Evolutionary conservation across 306 rosid genomes (phyloP), one percentile per base, ranked within the genome.

Genomic region (Vigna trinervia): DNA sequence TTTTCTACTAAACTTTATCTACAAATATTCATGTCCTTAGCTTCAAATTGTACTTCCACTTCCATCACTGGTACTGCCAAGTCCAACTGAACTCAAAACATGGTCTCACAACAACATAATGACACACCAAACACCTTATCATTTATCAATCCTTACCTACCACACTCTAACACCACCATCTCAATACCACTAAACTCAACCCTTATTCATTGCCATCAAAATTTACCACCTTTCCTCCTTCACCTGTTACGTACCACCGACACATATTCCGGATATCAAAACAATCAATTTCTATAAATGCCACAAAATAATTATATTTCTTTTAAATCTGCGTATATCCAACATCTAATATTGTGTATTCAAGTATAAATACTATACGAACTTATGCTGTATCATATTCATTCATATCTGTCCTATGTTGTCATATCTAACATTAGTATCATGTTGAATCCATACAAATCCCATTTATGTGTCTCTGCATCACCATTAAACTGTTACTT

Each of bases 11-110:
- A 5, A 13, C 32, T 60, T 12, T 60, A 12, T 28, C 30, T 39
- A 54, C 68, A 67, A 77, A 53, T 67, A 56, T 15, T 46, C 73
- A 66, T 12, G 68, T 39, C 64, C 62, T 22, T 41, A 22, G 13
- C 32, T 65, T 64, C 19, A 46, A 69, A 8, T 57, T 69, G 81
- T 69, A 78, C 76, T 78, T 69, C 9, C 28, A 41, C 47, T 59
- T 74, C 39, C 69, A 47, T 32, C 63, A 63, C 22, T 1, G 72
- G 39, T 13, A 19, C 51, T 48, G 30, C 61, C 38, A 60, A 60
- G 45, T 41, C 12, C 46, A 8, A 23, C 0, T 53, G 23, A 62
- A 62, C 11, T 62, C 26, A 65, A 39, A 65, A 41, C 71, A 65
- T 58, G 57, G 19, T 50, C 30, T 47, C 51, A 34, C 69, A 28